Evolutionary conservation across 257 asterid genomes (phyloP), one percentile per base, ranked within the genome.

Genomic region (Nicotiana undulata): DNA sequence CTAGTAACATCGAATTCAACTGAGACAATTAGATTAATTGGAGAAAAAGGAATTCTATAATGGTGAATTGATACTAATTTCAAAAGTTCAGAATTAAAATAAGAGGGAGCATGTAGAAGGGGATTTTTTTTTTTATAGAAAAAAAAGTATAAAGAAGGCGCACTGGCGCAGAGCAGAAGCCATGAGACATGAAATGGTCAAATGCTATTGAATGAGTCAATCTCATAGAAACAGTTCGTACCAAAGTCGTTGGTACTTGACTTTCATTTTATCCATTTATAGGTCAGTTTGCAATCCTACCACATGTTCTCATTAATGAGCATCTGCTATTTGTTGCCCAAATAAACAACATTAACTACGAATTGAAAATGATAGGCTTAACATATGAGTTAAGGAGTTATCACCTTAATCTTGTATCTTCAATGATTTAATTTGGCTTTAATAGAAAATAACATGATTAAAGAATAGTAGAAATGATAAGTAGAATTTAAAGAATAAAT

Each of bases 281-380:
- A 61, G 34, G 18, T 24, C 18, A 61, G 67, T 26, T 22, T 46
- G 8, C 16, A 24, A 20, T 72, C 15, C 40, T 49, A 49, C 78
- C 61, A 74, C 61, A 26, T 74, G 44, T 49, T 60, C 61, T 49
- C 79, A 74, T 74, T 74, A 74, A 74, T 74, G 44, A 74, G 17
- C 40, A 26, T 49, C 61, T 15, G 10, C 49, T 24, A 74, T 49
- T 74, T 49, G 59, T 70, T 44, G 2, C 22, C 58, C 77, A 70
- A 44, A 44, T 20, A 13, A 44, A 44, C 10, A 70, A 40, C 58
- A 70, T 6, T 44, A 74, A 49, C 61, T 46, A 74, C 1, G 24
- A 7, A 49, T 59, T 49, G 78, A 49, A 49, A 72, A 72, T 72
- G 60, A 72, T 46, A 46, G 24, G 34, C 26, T 46, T 15, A 26